Conservation (phyloP, 352 stramenopile genomes). For the Pythium aquatile region DNA sequence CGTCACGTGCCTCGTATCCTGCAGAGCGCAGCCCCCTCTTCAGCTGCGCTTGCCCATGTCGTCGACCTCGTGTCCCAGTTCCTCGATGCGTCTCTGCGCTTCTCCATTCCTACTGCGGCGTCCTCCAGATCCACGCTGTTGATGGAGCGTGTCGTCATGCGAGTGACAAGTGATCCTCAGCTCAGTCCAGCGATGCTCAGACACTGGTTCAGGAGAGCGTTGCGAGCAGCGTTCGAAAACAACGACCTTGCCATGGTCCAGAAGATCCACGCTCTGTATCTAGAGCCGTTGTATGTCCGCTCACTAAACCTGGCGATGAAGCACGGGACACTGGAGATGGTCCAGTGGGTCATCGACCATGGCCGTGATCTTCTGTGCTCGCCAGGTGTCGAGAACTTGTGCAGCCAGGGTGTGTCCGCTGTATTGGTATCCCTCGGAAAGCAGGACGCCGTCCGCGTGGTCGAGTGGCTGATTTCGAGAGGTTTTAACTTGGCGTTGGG, state of each 20-base stretch:
- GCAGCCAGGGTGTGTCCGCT: not conserved
- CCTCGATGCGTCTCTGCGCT: not conserved
- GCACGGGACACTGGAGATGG: not conserved
- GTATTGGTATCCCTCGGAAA: not conserved
- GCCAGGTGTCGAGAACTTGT: not conserved
- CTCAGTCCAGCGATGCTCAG: not conserved
- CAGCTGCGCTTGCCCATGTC: slow-evolving; percentile 23
- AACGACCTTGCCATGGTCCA: slow-evolving; percentile 7
- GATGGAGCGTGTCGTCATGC: not conserved
- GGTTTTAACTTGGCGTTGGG: too few relatives aligned
- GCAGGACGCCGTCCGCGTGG: not conserved
- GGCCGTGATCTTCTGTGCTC: slow-evolving; percentile 4
- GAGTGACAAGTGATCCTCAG: not conserved
- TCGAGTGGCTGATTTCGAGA: not conserved
- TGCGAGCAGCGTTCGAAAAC: slow-evolving; percentile 5
- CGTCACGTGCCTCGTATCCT: too few relatives aligned
- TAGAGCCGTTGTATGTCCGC: not conserved
- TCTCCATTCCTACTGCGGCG: not conserved
- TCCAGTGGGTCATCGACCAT: slow-evolving; percentile 16
- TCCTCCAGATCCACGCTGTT: not conserved
- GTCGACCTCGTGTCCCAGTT: not conserved
- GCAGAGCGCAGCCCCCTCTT: too few relatives aligned
- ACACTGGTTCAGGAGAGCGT: not conserved
- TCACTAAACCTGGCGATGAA: slow-evolving; percentile 4
- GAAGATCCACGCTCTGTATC: slow-evolving; percentile 2